Evolutionary conservation across 441 rosid genomes (phyloP), one percentile per base, ranked within the genome.

Genomic region (Manihot esculenta): DNA sequence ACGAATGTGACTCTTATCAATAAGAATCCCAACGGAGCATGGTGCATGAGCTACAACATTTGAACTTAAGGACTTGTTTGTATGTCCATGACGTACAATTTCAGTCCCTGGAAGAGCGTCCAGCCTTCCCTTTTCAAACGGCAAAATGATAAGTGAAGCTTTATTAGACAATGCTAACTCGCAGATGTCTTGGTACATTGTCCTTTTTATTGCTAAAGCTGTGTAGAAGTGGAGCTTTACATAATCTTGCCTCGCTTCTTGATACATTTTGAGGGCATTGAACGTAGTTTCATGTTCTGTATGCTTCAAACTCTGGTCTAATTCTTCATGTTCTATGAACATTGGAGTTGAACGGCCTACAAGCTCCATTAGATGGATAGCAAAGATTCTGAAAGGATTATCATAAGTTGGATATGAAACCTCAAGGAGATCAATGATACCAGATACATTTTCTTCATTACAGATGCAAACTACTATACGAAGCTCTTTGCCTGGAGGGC

Each of bases 111-210:
- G 77, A 12, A 66, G 45, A 53, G 72, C 62, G 1, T 62, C 78
- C 2, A 74, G 77, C 15, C 63, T 55, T 24, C 83, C 79, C 42
- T 64, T 78, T 48, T 76, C 77, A 61, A 83, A 86, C 11, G 92
- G 94, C 62, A 91, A 57, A 59, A 93, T 77, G 49, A 93, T 88
- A 20, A 93, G 70, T 12, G 83, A 66, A 0, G 94, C 77, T 71
- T 81, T 82, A 23, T 78, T 83, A 2, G 44, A 49, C 56, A 89
- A 60, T 12, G 97, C 97, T 3, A 88, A 66, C 82, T 86, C 86
- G 62, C 97, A 91, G 1, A 93, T 70, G 64, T 91, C 87, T 63
- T 82, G 93, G 70, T 86, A 85, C 94, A 91, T 93, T 0, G 91
- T 79, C 69, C 83, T 70, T 66, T 80, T 85, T 0, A 87, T 81